Percentiles rank a stretch among this genome's conserved stretches.
Conservation (phyloP, 306 rosid species). For the Myrica gale region DNA sequence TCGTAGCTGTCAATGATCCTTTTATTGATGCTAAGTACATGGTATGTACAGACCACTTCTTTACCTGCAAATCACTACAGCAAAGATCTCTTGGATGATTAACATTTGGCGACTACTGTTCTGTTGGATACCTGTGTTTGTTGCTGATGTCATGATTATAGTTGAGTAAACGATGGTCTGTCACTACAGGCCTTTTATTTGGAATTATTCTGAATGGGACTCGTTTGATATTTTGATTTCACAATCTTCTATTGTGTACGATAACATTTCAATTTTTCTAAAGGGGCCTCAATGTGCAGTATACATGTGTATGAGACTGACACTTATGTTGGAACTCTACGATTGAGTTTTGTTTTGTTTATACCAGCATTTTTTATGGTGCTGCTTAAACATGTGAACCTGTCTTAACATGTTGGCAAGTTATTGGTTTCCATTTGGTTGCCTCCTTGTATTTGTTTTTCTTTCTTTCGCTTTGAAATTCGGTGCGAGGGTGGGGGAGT, state of each 20-base stretch:
- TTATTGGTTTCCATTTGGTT: not conserved
- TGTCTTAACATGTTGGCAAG: not conserved
- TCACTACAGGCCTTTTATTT: not conserved
- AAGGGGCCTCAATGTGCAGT: not conserved
- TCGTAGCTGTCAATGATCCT: slow-evolving; percentile 92
- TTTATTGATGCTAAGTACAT: slow-evolving; percentile 87
- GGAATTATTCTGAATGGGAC: not conserved
- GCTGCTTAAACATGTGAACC: not conserved
- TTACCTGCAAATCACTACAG: not conserved
- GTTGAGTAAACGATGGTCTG: not conserved
- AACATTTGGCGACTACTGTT: not conserved
- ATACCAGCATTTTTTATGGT: not conserved
- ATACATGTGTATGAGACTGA: not conserved
- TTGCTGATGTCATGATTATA: not conserved
- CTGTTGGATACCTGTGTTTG: not conserved
- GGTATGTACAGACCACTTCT: slow-evolving; percentile 43
- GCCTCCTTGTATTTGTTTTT: not conserved
- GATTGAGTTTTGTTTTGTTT: not conserved
- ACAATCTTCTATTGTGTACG: not conserved
- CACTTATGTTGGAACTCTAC: not conserved
- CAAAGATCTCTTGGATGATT: not conserved
- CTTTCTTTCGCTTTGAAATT: not conserved
- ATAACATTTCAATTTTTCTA: not conserved
- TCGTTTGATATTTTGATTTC: not conserved
- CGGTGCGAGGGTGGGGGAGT: not conserved